Evolutionary conservation across 257 asterid genomes (phyloP), one percentile per base, ranked within the genome.

Genomic region (Fraxinus quadrangulata): DNA sequence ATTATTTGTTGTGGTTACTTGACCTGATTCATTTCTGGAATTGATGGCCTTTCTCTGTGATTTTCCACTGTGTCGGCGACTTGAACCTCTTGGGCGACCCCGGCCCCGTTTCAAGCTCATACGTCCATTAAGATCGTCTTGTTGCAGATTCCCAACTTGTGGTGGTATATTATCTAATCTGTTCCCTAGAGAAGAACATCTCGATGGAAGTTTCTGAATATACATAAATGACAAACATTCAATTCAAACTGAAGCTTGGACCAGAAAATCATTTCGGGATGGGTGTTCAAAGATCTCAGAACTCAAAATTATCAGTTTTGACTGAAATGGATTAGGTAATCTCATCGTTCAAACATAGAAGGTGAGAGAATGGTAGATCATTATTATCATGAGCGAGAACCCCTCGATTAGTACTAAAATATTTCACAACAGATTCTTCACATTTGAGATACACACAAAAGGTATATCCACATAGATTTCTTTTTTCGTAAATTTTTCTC

Each of bases 41-140:
- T 74, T 70, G 23, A 40, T 21, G 78, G 67, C 70, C 71, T 66
- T 79, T 78, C 86, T 79, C 75, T 77, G 91, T 69, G 81, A 74
- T 84, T 82, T 90, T 70, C 87, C 91, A 36, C 81, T 90, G 67
- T 85, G 80, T n/a, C 79, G 51, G 28, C 86, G 85, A 78, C 65
- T 79, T 2, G 85, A 87, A 70, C 91, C 91, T 79, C 81, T 79
- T 6, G 89, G 83, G 66, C 89, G 88, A 31, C 90, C 96, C 36
- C 93, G 86, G 24, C 90, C 88, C 40, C 91, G 91, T 79, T 81
- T 85, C 30, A 82, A 76, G 76, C 74, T 34, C 19, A 66, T 39
- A 9, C 37, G 87, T 61, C 86, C 84, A 10, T 59, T 78, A 14
- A 72, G 66, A 79, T 78, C 87, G 63, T 87, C 88, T 70, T 76